Evolutionary conservation across 805 yeast genomes (phyloP).

Genomic region (Yarrowia sp.): DNA sequence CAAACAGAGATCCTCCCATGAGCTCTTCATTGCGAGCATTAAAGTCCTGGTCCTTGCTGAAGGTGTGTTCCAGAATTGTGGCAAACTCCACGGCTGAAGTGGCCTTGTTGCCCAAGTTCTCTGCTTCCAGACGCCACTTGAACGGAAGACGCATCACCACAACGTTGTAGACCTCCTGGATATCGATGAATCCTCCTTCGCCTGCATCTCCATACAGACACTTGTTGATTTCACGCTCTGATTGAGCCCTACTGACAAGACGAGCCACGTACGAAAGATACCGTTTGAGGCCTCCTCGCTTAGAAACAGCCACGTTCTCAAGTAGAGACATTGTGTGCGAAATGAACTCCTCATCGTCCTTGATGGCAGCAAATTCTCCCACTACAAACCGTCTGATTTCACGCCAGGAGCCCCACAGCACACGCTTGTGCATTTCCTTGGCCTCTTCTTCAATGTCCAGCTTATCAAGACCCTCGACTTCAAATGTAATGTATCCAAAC

Average conservation of each 20-base stretch:
- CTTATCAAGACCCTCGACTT: conserved; percentile 7
- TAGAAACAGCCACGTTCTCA: conserved; percentile 29
- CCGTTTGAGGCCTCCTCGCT: conserved; percentile 29
- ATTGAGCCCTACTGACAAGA: conserved; percentile 25
- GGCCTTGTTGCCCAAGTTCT: neutral
- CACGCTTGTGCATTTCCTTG: neutral
- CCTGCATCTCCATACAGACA: conserved; percentile 21
- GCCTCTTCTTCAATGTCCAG: neutral
- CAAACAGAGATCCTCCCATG: conserved; percentile 36
- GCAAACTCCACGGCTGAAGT: conserved; percentile 33
- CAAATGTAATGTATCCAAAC: conserved; percentile 24
- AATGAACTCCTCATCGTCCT: conserved; percentile 20
- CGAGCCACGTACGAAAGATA: conserved; percentile 35
- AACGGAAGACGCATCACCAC: conserved; percentile 20
- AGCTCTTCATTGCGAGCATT: conserved; percentile 23
- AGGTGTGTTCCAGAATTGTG: conserved; percentile 29
- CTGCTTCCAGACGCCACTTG: conserved; percentile 30
- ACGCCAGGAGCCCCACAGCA: conserved; percentile 25
- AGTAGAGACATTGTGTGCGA: conserved; percentile 16
- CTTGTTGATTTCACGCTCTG: conserved; percentile 36
- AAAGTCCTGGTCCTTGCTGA: conserved; percentile 30
- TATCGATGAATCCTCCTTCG: conserved; percentile 2
- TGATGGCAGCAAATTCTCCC: conserved; percentile 12
- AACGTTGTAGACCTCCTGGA: conserved; percentile 4
- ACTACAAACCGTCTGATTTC: conserved; percentile 22